These are phyloP conservation scores for Cyclotella sp. DNA, from an alignment of 108 stramenopile species.

Conservation along the genomic window DNA sequence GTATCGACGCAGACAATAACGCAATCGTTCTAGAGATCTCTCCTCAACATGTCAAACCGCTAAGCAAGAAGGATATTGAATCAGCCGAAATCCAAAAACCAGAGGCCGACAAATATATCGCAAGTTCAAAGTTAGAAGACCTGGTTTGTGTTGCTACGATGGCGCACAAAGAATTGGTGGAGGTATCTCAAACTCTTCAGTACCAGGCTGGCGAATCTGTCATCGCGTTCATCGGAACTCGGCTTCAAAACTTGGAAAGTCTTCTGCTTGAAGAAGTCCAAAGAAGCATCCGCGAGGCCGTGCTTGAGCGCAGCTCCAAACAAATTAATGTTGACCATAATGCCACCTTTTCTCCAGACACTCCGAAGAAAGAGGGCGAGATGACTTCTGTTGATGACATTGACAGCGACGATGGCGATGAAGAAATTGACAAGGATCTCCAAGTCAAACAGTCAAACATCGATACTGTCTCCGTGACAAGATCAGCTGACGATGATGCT, in stretches of 20 bases:
- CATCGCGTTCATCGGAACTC: not conserved
- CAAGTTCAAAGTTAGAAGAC: constrained; percentile 27
- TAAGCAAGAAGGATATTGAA: no score
- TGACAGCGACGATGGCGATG: not conserved
- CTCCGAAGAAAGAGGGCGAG: not conserved
- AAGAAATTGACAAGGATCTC: not conserved
- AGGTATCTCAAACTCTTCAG: constrained; percentile 13
- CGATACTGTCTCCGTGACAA: not conserved
- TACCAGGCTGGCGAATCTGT: constrained; percentile 15
- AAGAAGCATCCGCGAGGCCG: not conserved
- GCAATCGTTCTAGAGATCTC: constrained; percentile 34
- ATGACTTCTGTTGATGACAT: not conserved
- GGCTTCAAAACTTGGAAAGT: constrained; percentile 12
- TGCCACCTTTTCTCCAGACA: not conserved
- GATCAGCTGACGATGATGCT: not conserved
- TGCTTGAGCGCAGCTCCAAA: not conserved
- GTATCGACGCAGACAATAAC: constrained; percentile 13
- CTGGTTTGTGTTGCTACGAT: constrained; percentile 19
- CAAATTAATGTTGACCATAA: not conserved
- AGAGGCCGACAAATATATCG: not conserved
- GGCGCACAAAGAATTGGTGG: constrained; percentile 12
- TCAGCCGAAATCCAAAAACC: not conserved
- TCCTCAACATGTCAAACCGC: constrained; percentile 1
- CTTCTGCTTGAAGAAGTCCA: constrained; percentile 24
- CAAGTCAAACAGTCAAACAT: no score